Conservation (phyloP, 345 rosid genomes). For the Boechera divaricarpa region DNA sequence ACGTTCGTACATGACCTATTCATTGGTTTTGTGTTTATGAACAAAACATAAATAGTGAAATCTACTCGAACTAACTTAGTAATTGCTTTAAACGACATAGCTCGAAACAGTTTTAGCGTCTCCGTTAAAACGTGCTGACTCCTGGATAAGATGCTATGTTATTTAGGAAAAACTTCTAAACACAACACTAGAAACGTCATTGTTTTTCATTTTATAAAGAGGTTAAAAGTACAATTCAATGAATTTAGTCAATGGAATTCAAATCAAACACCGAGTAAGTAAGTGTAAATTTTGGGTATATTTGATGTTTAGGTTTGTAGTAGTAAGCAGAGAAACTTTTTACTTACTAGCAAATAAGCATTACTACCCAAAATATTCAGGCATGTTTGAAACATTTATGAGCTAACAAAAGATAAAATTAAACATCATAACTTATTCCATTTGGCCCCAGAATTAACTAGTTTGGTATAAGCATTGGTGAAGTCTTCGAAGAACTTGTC, state of each 20-base stretch:
- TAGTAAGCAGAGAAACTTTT: neutral
- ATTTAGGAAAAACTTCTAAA: neutral
- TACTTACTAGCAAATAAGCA: neutral
- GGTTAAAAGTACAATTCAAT: too few species aligned
- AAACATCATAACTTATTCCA: slow-evolving; percentile 59
- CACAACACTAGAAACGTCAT: neutral
- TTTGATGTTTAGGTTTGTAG: neutral
- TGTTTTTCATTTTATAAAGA: neutral
- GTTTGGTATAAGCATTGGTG: slow-evolving; percentile 72
- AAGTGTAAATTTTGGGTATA: neutral
- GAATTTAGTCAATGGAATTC: neutral
- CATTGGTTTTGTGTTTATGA: neutral
- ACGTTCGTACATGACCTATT: neutral
- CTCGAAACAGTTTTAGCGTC: neutral
- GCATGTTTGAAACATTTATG: slow-evolving; percentile 13
- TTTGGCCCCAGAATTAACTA: slow-evolving; percentile 78
- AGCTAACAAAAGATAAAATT: neutral
- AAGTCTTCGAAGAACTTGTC: slow-evolving; percentile 77
- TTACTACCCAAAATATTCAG: slow-evolving; percentile 3
- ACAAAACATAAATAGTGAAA: neutral
- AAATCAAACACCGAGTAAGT: neutral
- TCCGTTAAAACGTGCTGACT: neutral
- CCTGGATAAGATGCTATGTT: neutral
- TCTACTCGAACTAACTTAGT: neutral
- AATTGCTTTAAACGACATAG: neutral